These are phyloP conservation scores for Phlyctochytrium planicorne DNA, from an alignment of 192 early-diverging fungal species.

Conservation along the genomic window DNA sequence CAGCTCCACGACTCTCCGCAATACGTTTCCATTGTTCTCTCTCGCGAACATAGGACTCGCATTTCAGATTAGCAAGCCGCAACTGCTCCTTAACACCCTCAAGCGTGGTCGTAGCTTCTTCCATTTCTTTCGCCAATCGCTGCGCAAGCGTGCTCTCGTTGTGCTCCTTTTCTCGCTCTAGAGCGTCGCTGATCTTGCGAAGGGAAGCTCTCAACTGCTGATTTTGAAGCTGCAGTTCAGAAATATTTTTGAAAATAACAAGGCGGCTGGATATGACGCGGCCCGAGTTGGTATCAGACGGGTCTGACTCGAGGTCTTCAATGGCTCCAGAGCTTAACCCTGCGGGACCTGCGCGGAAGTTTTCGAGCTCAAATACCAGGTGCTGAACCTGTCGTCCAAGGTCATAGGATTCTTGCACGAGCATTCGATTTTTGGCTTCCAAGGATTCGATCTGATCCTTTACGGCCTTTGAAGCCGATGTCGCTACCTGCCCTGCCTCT, in stretches of 20 bases:
- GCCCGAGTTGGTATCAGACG: constrained; percentile 11
- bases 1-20: constrained; percentile 1
- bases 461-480: not conserved
- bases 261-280: constrained; percentile 25
- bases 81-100: constrained; percentile 63
- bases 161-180: constrained; percentile 37
- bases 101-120: constrained; percentile 53
- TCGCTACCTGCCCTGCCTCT: not conserved
- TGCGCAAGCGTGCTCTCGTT: constrained; percentile 33
- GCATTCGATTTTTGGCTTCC: not conserved
- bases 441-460: constrained; percentile 11
- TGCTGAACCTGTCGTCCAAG: constrained; percentile 33
- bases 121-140: constrained; percentile 37
- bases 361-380: constrained; percentile 23
- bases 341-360: constrained; percentile 10
- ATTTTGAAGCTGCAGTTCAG: constrained; percentile 30
- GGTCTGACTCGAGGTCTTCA: constrained; percentile 44
- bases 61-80: constrained; percentile 48
- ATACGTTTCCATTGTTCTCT: constrained; percentile 42
- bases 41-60: constrained; percentile 54
- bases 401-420: constrained; percentile 20
- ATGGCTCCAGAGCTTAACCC: not conserved
- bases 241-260: constrained; percentile 27
- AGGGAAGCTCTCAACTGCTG: constrained; percentile 24
- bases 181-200: constrained; percentile 14